Evolutionary conservation across 257 asterid genomes (phyloP).

Genomic region (Lithospermum erythrorhizon): DNA sequence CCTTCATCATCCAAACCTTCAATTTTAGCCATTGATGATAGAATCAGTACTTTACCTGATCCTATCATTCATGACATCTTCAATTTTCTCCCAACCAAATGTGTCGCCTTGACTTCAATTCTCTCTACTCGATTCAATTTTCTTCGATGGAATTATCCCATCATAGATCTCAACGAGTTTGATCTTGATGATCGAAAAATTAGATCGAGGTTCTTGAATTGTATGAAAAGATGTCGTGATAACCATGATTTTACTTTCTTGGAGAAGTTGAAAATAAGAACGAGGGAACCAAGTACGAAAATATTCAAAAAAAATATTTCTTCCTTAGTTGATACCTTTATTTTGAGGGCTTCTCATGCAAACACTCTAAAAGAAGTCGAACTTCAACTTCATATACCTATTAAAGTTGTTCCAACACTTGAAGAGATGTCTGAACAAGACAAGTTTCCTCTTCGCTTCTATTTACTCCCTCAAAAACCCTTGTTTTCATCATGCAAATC

Average conservation of each 20-base stretch:
- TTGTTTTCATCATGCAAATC: background rate
- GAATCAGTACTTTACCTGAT: background rate
- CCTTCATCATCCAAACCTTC: background rate
- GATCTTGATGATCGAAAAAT: too few relatives aligned
- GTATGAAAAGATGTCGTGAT: too few relatives aligned
- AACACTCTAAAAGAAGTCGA: background rate
- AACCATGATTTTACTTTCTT: background rate
- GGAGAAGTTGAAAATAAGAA: background rate
- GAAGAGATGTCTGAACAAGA: background rate
- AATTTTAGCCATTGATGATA: background rate
- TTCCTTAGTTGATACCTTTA: too few relatives aligned
- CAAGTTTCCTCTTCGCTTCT: background rate
- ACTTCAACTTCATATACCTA: background rate
- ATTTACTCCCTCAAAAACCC: background rate
- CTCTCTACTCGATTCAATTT: background rate
- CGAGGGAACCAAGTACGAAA: background rate
- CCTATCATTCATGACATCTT: background rate
- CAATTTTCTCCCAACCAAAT: background rate
- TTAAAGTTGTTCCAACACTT: background rate
- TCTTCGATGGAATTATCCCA: background rate
- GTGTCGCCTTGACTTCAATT: background rate
- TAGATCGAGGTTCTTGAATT: background rate
- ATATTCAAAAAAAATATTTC: too few relatives aligned
- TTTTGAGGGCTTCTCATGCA: background rate
- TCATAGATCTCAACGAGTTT: background rate